A percentile compares a stretch with the other conserved stretches of the same genome.
phyloP scores from a whole-genome alignment of 1,284 basidiomycete species.

The Naganishia albida region DNA sequence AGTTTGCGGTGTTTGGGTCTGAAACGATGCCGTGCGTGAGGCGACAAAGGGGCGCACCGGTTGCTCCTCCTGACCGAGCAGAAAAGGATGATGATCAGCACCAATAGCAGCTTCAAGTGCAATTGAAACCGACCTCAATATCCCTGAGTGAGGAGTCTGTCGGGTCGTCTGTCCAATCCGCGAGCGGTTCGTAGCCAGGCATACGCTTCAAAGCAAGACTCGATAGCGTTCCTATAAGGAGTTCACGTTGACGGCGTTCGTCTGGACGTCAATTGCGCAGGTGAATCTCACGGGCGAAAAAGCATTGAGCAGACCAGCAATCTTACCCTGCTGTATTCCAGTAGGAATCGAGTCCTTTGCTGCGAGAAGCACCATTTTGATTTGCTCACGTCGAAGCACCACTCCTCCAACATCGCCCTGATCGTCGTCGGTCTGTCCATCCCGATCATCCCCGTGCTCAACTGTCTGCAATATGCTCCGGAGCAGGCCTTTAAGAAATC shows the following conservation, averaged over 20 bases:
- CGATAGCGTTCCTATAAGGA: constrained; percentile 49
- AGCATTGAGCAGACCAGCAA: neutral
- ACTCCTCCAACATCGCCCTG: constrained; percentile 66
- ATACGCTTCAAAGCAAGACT: constrained; percentile 43
- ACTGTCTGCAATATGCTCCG: constrained; percentile 54
- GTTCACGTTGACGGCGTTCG: constrained; percentile 15
- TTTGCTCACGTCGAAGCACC: constrained; percentile 75
- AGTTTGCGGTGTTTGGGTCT: constrained; percentile 8
- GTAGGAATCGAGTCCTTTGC: constrained; percentile 57
- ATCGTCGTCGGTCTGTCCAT: constrained; percentile 40
- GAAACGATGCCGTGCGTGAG: neutral
- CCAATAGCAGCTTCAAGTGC: neutral
- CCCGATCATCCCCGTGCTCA: constrained; percentile 17
- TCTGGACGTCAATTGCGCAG: neutral
- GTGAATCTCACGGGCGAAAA: neutral
- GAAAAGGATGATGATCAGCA: constrained; percentile 31
- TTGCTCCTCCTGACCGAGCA: constrained; percentile 37
- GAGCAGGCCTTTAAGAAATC: constrained; percentile 74
- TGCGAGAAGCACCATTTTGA: constrained; percentile 73
- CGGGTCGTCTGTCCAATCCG: constrained; percentile 56
- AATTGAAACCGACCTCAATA: constrained; percentile 36
- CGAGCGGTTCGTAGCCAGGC: constrained; percentile 45
- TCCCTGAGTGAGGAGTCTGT: constrained; percentile 55
- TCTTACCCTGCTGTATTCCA: constrained; percentile 10
- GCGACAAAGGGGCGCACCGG: constrained; percentile 9